Conservation (phyloP, 805 yeast genomes). For the Danielia oregonensis region DNA sequence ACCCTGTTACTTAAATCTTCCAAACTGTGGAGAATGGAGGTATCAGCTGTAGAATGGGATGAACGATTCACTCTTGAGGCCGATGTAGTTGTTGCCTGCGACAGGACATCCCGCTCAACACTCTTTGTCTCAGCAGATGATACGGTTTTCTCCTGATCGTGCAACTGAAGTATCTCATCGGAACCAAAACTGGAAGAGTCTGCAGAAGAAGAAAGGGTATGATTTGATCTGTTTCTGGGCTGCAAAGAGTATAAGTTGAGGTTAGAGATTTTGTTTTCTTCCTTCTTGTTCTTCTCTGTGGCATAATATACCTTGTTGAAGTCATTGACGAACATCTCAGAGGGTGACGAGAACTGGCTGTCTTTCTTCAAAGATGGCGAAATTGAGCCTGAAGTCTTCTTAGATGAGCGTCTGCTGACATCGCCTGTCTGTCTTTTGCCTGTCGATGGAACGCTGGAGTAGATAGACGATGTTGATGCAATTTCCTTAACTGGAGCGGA, state of each 20-base stretch:
- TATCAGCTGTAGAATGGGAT: conserved; percentile 21
- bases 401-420: neutral
- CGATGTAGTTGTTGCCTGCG: neutral
- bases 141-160: neutral
- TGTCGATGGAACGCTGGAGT: neutral
- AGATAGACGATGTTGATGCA: neutral
- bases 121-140: neutral
- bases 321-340: conserved; percentile 14
- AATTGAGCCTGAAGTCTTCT: neutral
- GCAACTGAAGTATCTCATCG: too few species aligned
- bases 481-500: too few species aligned
- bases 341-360: neutral
- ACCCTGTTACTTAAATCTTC: conserved; percentile 28
- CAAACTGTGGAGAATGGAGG: conserved; percentile 25
- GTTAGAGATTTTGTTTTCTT: conserved; percentile 10
- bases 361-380: neutral
- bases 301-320: conserved; percentile 20
- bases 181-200: neutral
- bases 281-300: conserved; percentile 10
- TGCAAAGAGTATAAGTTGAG: conserved; percentile 22
- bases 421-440: neutral
- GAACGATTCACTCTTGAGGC: neutral
- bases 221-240: conserved; percentile 31
- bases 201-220: conserved; percentile 22
- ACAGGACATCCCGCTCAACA: neutral